Evolutionary conservation across 495 filamentous ascomycete genomes (phyloP).

Genomic region (Cercophora newfieldiana): DNA sequence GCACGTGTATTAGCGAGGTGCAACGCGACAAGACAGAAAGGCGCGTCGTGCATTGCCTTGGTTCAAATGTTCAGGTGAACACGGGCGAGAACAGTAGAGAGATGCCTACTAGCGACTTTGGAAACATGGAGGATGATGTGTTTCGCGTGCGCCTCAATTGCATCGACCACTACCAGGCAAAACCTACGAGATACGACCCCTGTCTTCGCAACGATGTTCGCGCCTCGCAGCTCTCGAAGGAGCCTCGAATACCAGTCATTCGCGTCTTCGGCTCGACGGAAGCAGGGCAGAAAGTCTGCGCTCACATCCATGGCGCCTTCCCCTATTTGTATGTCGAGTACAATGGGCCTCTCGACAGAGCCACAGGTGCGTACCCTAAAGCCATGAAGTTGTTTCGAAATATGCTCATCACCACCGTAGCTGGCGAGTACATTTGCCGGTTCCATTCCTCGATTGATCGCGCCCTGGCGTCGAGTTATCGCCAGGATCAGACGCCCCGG

Average conservation of each 20-base stretch:
- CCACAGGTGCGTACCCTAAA: conserved; percentile 58
- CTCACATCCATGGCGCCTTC: conserved; percentile 93
- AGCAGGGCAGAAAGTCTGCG: conserved; percentile 93
- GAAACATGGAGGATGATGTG: conserved; percentile 50
- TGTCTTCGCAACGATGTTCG: conserved; percentile 60
- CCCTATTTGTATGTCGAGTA: conserved; percentile 95
- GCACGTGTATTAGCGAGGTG: conserved; percentile 15
- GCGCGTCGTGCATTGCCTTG: conserved; percentile 5
- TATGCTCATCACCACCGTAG: conserved; percentile 12
- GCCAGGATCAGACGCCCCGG: conserved; percentile 67
- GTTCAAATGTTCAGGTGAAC: no score
- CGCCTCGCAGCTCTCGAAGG: conserved; percentile 52
- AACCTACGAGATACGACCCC: conserved; percentile 79
- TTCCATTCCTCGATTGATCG: conserved; percentile 82
- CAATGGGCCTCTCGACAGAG: conserved; percentile 62
- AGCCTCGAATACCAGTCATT: conserved; percentile 79
- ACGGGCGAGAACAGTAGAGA: background rate
- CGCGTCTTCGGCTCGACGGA: conserved; percentile 92
- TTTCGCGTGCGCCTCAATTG: conserved; percentile 91
- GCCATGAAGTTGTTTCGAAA: conserved; percentile 2
- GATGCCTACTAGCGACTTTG: background rate
- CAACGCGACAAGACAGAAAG: background rate
- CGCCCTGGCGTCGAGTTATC: conserved; percentile 78
- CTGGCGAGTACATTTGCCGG: conserved; percentile 65
- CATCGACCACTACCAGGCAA: conserved; percentile 87